Percentiles rank a stretch among this genome's conserved stretches.
phyloP scores from a whole-genome alignment of 148 eudicot genomes.

The Silene conica region DNA sequence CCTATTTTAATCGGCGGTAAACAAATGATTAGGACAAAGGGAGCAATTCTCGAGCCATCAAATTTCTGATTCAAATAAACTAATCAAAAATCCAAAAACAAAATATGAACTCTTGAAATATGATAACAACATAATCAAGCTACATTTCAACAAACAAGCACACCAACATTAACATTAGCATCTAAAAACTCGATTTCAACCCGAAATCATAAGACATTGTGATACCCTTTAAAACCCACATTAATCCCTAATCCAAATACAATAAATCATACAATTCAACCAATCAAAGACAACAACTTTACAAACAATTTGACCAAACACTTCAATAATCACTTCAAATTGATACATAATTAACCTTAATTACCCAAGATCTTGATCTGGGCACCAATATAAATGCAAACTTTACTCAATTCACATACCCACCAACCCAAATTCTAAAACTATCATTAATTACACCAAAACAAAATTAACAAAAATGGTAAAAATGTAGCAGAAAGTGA shows the following conservation, averaged over 20 bases:
- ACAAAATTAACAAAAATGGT: no score
- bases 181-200: background rate
- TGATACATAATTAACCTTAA: background rate
- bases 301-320: background rate
- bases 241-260: background rate
- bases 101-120: background rate
- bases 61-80: background rate
- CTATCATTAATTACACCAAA: no score
- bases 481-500: background rate
- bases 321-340: background rate
- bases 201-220: background rate
- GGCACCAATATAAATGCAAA: background rate
- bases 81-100: background rate
- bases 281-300: background rate
- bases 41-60: background rate
- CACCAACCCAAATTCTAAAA: conserved; percentile 9
- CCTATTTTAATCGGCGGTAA: no score
- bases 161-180: background rate
- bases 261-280: conserved; percentile 1
- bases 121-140: no score
- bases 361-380: conserved; percentile 21
- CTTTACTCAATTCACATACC: conserved; percentile 8
- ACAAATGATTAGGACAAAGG: no score
- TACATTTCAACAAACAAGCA: background rate
- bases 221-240: background rate